Base-by-base conservation (phyloP, 169 alveolate species). In the Cyclospora cayetanensis region DNA sequence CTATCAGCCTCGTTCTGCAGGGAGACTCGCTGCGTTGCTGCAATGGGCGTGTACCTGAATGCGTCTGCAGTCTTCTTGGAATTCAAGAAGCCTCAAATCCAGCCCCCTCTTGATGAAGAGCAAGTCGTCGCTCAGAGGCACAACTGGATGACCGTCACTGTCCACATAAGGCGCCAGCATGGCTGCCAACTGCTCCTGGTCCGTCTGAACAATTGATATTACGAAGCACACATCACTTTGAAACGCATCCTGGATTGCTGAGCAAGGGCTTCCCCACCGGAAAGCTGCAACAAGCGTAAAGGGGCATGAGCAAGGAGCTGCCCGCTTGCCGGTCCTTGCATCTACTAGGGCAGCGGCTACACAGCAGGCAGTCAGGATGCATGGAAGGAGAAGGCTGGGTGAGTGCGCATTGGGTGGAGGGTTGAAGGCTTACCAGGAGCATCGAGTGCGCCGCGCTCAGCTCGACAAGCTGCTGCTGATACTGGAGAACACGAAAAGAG, bases 31-130 rank as follows among this genome's bases (percentile, higher is more conserved):
- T n/a, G n/a, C n/a, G n/a, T n/a, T n/a, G n/a, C n/a, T n/a, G n/a
- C n/a, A n/a, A n/a, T n/a, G n/a, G n/a, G n/a, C n/a, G n/a, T 65
- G 3, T 25, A 88, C 93, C 76, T 88, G 94, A 20, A 91, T 85
- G 1, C 94, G 43, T 0, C 94, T 93, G 82, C 94, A 91, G 79
- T 91, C 94, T 41, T 91, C 94, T 50, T 91, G 92, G 25, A 87
- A 91, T 74, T 91, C 94, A 11, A 91, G 27, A 2, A 91, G 90
- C 31, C 94, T 84, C 2, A 91, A 72, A 42, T 91, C 94, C 12
- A 91, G 66, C 29, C 94, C 94, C 53, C 63, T 53, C 42, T 91
- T 91, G 55, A 84, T 37, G n/a, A 91, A 65, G 22, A 91, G 37
- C 35, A 91, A 35, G 18, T 52, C 39, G 11, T 91, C 94, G 83